Evolutionary conservation across 371 early-diverging fungal species (phyloP), one percentile per base, ranked within the genome.

Genomic region (Syncephalastrum sp.): DNA sequence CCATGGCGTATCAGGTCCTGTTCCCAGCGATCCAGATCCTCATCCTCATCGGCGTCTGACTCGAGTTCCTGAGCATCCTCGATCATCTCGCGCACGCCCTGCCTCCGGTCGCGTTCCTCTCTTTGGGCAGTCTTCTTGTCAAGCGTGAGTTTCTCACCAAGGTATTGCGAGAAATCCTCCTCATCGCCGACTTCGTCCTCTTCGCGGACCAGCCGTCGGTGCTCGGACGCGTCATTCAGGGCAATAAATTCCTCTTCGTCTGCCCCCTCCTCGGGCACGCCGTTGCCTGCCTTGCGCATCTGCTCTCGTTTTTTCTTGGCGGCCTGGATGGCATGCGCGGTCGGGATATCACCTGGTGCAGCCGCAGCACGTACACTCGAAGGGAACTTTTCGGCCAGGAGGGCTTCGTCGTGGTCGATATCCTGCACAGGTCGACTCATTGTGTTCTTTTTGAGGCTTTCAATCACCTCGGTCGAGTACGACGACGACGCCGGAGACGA

Each of bases 21-120:
- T 53, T 90, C 89, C 88, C 90, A 88, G 50, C 82, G 76, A 7
- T 77, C 71, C 47, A 86, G 65, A 58, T 86, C 87, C 23, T 86
- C 86, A 13, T 54, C 50, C 41, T 81, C 81, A 15, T 82, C 83
- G 2, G 78, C 79, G 21, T 71, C 74, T 19, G 72, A 83, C 15
- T 77, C 79, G 29, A 72, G 73, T 15, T 77, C 77, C 55, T 78
- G 79, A 50, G 82, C 81, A 45, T 81, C 79, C 14, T 77, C 80
- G 53, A 85, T 79, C 73, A 85, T 67, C 55, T 85, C 82, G 33
- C 75, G 75, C 3, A 74, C 70, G 23, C 70, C 77, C 7, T 66
- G 71, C 48, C 70, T 64, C 17, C 72, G 69, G 14, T 67, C 70
- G 42, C 62, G 70, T 63, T 79, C 81, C 41, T 70, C 60, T 17